phyloP scores from a whole-genome alignment of 495 filamentous ascomycete genomes.

The Penicillium taxi region DNA sequence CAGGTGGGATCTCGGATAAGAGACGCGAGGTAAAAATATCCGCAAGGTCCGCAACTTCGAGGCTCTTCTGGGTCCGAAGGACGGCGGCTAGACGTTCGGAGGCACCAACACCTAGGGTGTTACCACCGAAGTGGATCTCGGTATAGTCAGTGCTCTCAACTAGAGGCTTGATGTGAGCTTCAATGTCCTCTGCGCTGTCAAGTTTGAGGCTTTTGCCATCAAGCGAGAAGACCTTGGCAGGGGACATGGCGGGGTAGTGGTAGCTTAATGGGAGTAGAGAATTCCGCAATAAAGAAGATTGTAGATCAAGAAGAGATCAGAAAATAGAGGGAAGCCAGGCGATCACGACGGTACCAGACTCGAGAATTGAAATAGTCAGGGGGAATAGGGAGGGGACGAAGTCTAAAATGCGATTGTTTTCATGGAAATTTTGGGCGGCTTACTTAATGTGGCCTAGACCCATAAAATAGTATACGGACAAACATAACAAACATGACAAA shows the following conservation, averaged over 20 bases:
- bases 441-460: too few relatives aligned
- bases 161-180: constrained; percentile 71
- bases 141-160: constrained; percentile 65
- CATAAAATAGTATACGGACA: too few relatives aligned
- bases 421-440: too few relatives aligned
- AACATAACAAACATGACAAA: too few relatives aligned
- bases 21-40: constrained; percentile 97
- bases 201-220: constrained; percentile 87
- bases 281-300: neutral
- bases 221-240: constrained; percentile 74
- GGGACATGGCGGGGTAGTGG: constrained; percentile 43
- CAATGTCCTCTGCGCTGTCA: constrained; percentile 75
- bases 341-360: neutral
- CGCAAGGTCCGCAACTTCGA: constrained; percentile 81
- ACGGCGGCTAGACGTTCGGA: constrained; percentile 74
- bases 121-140: constrained; percentile 75
- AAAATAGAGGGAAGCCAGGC: neutral
- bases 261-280: constrained; percentile 11
- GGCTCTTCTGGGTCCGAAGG: constrained; percentile 68
- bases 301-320: neutral
- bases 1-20: constrained; percentile 86
- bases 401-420: constrained; percentile 5
- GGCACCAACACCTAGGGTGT: constrained; percentile 85
- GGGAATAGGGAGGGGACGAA: neutral
- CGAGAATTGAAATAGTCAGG: constrained; percentile 1